Conservation (phyloP, 306 rosid genomes). For the Gillenia trifoliata region DNA sequence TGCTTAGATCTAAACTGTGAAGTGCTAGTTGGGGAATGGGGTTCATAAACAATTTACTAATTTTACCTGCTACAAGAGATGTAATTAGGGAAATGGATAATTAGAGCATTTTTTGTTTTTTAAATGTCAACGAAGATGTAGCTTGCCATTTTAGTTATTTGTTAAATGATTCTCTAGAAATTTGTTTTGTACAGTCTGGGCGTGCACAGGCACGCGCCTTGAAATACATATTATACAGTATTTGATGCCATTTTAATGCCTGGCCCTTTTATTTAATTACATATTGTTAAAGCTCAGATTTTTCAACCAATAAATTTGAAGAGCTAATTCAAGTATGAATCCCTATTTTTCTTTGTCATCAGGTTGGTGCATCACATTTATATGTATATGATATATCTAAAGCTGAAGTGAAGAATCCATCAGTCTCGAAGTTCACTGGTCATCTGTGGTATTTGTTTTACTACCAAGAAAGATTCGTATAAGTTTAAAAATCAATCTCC, state of each 20-base stretch:
- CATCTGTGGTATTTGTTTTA: neutral
- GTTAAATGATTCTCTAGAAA: neutral
- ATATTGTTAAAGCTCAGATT: neutral
- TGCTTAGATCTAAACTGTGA: neutral
- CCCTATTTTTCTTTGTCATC: neutral
- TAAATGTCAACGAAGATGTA: neutral
- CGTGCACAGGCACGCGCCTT: no score
- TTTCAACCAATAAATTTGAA: neutral
- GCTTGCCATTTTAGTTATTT: neutral
- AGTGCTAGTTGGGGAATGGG: neutral
- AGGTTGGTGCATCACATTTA: neutral
- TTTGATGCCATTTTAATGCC: neutral
- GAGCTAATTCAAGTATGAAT: slow-evolving; percentile 4
- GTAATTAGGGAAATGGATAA: no score
- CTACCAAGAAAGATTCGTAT: neutral
- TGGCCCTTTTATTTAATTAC: neutral
- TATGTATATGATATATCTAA: neutral
- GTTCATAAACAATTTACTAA: neutral
- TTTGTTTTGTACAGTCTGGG: no score
- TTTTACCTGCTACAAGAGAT: neutral
- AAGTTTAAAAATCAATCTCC: neutral
- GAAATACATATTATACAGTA: neutral
- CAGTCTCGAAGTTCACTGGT: neutral
- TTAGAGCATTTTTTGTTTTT: neutral
- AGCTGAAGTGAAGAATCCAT: slow-evolving; percentile 11